Base-by-base conservation (phyloP, 225 moss, liverwort and hornwort species). In the Pseudisothecium myosuroides region DNA sequence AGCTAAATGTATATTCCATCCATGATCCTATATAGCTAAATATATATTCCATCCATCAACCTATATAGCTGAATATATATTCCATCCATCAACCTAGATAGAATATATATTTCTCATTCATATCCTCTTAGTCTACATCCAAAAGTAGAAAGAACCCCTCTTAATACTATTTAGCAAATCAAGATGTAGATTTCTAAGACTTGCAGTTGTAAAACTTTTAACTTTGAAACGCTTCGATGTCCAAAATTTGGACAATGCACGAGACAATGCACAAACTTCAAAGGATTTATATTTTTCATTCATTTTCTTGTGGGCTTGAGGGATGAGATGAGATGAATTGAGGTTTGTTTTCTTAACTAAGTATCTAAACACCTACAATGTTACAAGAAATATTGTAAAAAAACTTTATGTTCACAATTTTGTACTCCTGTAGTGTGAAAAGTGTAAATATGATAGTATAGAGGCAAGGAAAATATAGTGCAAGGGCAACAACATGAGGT, bases 211-310 rank as follows among this genome's bases (percentile, higher is more conserved):
- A 54, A 39, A 24, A 24, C 3, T 27, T 43, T 16, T 43, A 16
- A 43, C 17, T 14, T 0, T 43, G 1, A 72, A 71, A 27, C 1
- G 0, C 10, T 10, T 0, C 0, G 1, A 26, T 1, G 2, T 17
- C 17, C 4, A 17, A 28, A 73, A 28, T 73, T 73, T 45, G 16
- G 8, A 72, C 0, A 0, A 43, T 0, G 0, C 3, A 16, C 1
- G 17, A 14, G 8, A 72, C 0, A 0, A 43, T 0, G 0, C 3
- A 16, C 1, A 28, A 2, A 73, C 1, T 45, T 6, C 1, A 72
- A 3, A 73, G 3, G 17, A 28, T 28, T 45, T 2, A 10, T 3
- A 16, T 28, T 43, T 72, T 43, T 2, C 41, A 43, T 71, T 15
- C 23, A 41, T 71, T 41, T 27, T 71, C 8, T 41, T 27, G 9